Evolutionary conservation across 2,329 filamentous ascomycete species (phyloP).

Genomic region (Gremmenia infestans): DNA sequence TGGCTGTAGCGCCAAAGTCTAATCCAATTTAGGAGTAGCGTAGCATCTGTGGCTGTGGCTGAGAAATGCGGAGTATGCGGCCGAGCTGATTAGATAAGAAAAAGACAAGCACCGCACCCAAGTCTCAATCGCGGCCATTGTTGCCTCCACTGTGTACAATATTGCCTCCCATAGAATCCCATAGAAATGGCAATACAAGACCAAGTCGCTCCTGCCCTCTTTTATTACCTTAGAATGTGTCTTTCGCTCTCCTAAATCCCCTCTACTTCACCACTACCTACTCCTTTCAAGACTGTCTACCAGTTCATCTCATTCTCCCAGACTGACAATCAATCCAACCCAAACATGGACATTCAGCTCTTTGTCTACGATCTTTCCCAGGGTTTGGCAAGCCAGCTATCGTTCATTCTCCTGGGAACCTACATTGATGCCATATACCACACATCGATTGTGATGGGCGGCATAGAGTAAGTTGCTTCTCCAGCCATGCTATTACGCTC

Average conservation of each 20-base stretch:
- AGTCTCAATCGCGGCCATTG: not conserved
- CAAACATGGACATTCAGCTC: conserved; percentile 66
- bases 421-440: conserved; percentile 93
- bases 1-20: not conserved
- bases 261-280: not conserved
- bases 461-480: conserved; percentile 51
- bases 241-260: not conserved
- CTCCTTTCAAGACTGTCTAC: conserved; percentile 1
- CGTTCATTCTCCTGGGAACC: conserved; percentile 51
- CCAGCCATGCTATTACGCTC: too few relatives aligned
- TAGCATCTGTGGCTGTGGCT: too few relatives aligned
- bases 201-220: not conserved
- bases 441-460: conserved; percentile 79
- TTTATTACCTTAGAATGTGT: not conserved
- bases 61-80: not conserved
- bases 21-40: too few relatives aligned
- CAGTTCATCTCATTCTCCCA: not conserved
- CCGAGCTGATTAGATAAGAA: not conserved
- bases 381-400: conserved; percentile 47
- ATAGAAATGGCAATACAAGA: not conserved
- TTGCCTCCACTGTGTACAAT: not conserved
- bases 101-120: not conserved
- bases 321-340: not conserved
- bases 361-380: conserved; percentile 74
- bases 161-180: not conserved